Conservation (phyloP, 768 basidiomycete species). For the Suillus ampliporus region DNA sequence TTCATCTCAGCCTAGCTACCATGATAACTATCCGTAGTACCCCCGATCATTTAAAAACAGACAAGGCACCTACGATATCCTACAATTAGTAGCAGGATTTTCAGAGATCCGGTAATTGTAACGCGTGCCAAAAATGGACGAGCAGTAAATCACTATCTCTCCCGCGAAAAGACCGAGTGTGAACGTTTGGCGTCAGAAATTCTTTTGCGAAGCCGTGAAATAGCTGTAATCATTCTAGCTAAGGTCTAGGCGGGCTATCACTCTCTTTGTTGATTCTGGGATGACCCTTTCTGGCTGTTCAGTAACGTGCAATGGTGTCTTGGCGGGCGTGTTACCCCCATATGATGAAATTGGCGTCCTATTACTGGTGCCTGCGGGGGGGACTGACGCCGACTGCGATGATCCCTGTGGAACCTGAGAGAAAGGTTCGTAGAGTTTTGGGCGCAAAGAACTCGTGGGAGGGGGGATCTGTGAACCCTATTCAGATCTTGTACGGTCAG, state of each 20-base stretch:
- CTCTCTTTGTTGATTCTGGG: conserved; percentile 25
- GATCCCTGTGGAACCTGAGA: conserved; percentile 33
- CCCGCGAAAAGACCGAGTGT: no score
- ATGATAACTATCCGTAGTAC: conserved; percentile 6
- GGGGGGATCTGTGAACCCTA: conserved; percentile 50
- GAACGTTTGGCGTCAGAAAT: background rate
- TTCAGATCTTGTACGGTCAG: conserved; percentile 9
- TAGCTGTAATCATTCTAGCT: conserved; percentile 20
- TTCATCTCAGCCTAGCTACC: conserved; percentile 1
- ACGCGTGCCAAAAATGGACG: conserved; percentile 8
- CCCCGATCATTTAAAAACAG: background rate
- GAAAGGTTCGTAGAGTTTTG: conserved; percentile 47
- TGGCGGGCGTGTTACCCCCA: conserved; percentile 59
- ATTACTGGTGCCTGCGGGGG: conserved; percentile 38
- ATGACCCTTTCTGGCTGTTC: conserved; percentile 13
- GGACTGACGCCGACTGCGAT: conserved; percentile 20
- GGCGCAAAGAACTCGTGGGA: conserved; percentile 47
- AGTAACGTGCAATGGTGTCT: conserved; percentile 28
- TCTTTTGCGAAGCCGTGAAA: background rate
- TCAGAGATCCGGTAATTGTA: conserved; percentile 7
- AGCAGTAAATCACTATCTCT: conserved; percentile 6
- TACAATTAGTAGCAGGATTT: conserved; percentile 6
- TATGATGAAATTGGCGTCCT: conserved; percentile 66
- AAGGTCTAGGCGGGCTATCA: conserved; percentile 29
- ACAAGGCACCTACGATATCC: conserved; percentile 8